Conservation (phyloP, 75 land plant genomes). For the Selaginella moellendorffii region DNA sequence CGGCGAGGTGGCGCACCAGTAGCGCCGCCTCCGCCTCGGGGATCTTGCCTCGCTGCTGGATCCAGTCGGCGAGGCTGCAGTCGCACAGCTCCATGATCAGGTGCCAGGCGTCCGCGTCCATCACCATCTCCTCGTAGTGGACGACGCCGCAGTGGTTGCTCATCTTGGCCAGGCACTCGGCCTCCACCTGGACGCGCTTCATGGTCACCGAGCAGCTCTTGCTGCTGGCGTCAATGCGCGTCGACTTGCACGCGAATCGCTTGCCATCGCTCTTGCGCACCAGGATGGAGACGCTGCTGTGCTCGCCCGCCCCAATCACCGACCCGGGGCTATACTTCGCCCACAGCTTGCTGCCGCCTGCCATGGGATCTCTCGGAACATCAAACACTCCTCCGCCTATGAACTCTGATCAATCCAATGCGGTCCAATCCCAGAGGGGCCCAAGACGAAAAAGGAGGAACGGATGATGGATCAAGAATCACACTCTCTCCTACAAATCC, state of each 20-base stretch:
- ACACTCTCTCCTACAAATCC: too few relatives aligned
- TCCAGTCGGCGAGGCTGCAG: not conserved
- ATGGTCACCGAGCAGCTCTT: not conserved
- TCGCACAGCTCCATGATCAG: not conserved
- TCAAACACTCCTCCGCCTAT: too few relatives aligned
- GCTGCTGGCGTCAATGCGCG: not conserved
- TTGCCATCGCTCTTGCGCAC: not conserved
- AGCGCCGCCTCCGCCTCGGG: not conserved
- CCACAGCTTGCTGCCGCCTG: not conserved
- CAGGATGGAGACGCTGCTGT: not conserved
- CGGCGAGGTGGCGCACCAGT: not conserved
- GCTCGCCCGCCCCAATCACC: not conserved
- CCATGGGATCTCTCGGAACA: too few relatives aligned
- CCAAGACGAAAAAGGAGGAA: too few relatives aligned
- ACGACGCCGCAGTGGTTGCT: not conserved
- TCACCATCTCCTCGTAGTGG: not conserved
- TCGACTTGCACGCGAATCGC: not conserved
- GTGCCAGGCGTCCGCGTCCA: not conserved
- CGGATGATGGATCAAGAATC: too few relatives aligned
- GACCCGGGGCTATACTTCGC: not conserved
- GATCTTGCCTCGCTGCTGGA: conserved; percentile 8
- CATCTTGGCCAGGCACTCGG: not conserved
- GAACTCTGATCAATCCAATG: not conserved
- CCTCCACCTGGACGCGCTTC: not conserved
- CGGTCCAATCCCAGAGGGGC: not conserved